Conservation (phyloP, 805 yeast species). For the Candida coquimbonensis region DNA sequence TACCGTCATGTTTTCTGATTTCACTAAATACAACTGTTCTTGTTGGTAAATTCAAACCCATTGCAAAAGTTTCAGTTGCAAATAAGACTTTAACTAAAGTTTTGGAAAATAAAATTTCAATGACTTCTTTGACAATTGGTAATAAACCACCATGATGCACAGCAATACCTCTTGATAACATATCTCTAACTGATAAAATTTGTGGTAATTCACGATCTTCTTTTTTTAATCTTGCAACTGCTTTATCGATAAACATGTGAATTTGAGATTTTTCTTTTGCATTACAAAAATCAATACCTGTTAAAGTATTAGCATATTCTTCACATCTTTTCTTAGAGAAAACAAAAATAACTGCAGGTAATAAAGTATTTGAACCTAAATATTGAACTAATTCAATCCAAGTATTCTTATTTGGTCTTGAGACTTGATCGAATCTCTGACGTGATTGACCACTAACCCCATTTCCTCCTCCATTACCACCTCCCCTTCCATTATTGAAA, state of each 20-base stretch:
- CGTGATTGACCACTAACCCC: conserved; percentile 28
- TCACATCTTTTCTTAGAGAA: conserved; percentile 92
- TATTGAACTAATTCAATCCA: conserved; percentile 71
- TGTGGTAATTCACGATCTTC: conserved; percentile 95
- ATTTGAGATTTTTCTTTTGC: conserved; percentile 86
- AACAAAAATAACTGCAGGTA: conserved; percentile 91
- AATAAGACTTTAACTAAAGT: conserved; percentile 84
- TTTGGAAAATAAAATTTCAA: conserved; percentile 84
- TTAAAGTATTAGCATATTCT: conserved; percentile 77
- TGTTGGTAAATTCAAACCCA: conserved; percentile 96
- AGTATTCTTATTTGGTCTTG: conserved; percentile 63
- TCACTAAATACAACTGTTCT: conserved; percentile 91
- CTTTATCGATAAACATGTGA: conserved; percentile 87
- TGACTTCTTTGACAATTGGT: conserved; percentile 89
- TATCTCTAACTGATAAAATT: conserved; percentile 71
- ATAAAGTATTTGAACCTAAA: conserved; percentile 56
- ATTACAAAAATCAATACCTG: conserved; percentile 69
- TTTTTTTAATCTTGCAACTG: conserved; percentile 76
- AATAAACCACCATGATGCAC: conserved; percentile 92
- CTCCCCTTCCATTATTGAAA: conserved; percentile 32
- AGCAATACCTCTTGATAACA: conserved; percentile 87
- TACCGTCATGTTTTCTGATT: conserved; percentile 85
- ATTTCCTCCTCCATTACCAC: conserved; percentile 32
- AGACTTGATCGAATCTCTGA: conserved; percentile 26
- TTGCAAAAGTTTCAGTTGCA: conserved; percentile 98